Percentiles rank a stretch among this genome's conserved stretches.
These are phyloP conservation scores for Parachlorella kessleri DNA, from an alignment of 139 green algal genomes.

Conservation along the genomic window DNA sequence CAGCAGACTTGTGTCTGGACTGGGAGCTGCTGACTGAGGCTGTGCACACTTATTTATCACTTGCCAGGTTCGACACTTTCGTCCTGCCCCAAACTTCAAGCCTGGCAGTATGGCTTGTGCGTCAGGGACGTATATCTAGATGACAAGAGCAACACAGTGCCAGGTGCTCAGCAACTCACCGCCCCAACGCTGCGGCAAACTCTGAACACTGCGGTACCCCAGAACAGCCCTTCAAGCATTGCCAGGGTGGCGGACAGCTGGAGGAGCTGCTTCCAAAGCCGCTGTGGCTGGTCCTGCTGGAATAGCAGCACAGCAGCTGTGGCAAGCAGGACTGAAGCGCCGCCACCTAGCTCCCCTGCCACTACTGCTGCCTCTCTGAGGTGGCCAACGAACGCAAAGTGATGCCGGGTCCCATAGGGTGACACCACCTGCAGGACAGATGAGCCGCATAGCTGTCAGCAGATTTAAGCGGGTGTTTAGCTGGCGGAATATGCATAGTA, in stretches of 20 bases:
- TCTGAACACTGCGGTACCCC: not conserved
- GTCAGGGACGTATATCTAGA: no score
- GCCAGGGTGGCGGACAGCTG: not conserved
- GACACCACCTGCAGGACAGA: not conserved
- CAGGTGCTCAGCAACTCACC: not conserved
- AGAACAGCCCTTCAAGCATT: conserved; percentile 11
- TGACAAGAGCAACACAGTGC: no score
- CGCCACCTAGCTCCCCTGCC: not conserved
- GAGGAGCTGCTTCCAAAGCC: conserved; percentile 4
- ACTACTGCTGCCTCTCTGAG: not conserved
- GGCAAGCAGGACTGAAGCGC: not conserved
- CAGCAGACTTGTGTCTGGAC: no score
- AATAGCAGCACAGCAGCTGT: conserved; percentile 3
- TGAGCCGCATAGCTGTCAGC: not conserved
- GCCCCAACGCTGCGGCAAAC: not conserved
- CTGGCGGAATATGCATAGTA: no score
- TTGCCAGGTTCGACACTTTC: no score
- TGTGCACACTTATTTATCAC: no score
- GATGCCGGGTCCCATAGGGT: not conserved
- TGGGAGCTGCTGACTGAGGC: no score
- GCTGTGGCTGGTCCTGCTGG: not conserved
- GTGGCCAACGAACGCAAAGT: not conserved
- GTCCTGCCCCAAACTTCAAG: no score
- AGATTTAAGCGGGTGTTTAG: no score
- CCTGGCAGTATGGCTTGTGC: no score